Base-by-base conservation (phyloP, 257 asterid genomes). In the Lantana camara region DNA sequence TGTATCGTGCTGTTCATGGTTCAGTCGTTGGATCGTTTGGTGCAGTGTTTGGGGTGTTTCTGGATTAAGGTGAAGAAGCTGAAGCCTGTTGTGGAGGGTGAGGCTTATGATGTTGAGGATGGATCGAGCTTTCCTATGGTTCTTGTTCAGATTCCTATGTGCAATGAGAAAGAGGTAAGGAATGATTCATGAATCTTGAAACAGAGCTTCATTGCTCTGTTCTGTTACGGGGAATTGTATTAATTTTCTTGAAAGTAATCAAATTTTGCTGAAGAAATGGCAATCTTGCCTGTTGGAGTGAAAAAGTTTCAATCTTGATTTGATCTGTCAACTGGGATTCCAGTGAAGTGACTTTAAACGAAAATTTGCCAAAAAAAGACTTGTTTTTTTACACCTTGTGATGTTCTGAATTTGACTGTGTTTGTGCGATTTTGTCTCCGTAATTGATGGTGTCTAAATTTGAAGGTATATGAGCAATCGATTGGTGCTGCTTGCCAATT, bases 141-240 rank as follows among this genome's bases (percentile, higher is more conserved):
- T 78, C 93, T 91, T 79, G 85, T 91, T 48, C 97, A 91, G 83
- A 88, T 90, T 71, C 97, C 97, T 0, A 90, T 90, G 97, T 85
- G 97, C 85, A 90, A 88, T 70, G 97, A 91, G 63, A 91, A 73
- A 80, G 97, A 91, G 97, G 97, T 88, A 80, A 75, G 32, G 2
- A 5, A 5, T 27, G 5, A 27, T 37, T 7, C 6, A 42, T 41
- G 27, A 45, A 59, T 27, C 15, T 15, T 12, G 1, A 56, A 54
- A 27, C 15, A 29, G 47, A 45, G 53, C 16, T 40, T 4, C 37
- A 22, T 44, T 19, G 42, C 3, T 13, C 17, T 1, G 13, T 62
- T 27, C 5, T n/a, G n/a, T n/a, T n/a, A n/a, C n/a, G n/a, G n/a
- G n/a, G n/a, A n/a, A n/a, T n/a, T n/a, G n/a, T n/a, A n/a, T n/a